Conservation (phyloP, 805 yeast species). For the Wickerhamomyces bisporus region DNA sequence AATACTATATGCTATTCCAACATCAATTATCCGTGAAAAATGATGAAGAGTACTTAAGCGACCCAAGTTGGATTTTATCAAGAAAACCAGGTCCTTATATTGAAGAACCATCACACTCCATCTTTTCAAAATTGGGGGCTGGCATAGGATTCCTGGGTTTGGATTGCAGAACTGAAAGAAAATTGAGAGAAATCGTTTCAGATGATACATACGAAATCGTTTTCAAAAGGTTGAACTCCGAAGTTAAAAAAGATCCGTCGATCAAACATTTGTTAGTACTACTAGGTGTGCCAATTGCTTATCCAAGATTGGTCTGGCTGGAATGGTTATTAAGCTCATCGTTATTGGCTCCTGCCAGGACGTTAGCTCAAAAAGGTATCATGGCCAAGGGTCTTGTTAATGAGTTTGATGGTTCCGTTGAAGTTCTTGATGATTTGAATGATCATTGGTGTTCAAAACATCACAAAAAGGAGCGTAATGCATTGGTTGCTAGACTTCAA, state of each 20-base stretch:
- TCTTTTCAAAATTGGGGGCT: conserved; percentile 69
- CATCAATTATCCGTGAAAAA: conserved; percentile 61
- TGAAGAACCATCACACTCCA: conserved; percentile 57
- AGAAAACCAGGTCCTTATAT: conserved; percentile 61
- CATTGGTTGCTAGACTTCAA: conserved; percentile 53
- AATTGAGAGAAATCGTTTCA: conserved; percentile 49
- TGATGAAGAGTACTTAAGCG: conserved; percentile 33
- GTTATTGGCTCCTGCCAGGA: conserved; percentile 58
- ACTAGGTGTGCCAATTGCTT: conserved; percentile 93
- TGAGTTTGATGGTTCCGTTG: conserved; percentile 89
- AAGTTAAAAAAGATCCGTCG: conserved; percentile 43
- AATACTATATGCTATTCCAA: conserved; percentile 87
- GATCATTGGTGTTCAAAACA: conserved; percentile 95
- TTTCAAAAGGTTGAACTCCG: conserved; percentile 55
- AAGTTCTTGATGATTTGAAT: conserved; percentile 85
- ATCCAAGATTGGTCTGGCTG: conserved; percentile 90
- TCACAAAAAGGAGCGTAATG: conserved; percentile 84
- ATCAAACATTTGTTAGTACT: conserved; percentile 75
- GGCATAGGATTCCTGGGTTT: conserved; percentile 70
- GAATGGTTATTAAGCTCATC: conserved; percentile 68
- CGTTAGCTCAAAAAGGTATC: conserved; percentile 54
- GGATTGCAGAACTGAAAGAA: conserved; percentile 92
- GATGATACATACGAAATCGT: conserved; percentile 51
- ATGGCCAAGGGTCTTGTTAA: conserved; percentile 72
- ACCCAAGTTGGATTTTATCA: conserved; percentile 62